These are phyloP conservation scores for Solanum sitiens DNA, from an alignment of 257 asterid genomes.

Conservation along the genomic window DNA sequence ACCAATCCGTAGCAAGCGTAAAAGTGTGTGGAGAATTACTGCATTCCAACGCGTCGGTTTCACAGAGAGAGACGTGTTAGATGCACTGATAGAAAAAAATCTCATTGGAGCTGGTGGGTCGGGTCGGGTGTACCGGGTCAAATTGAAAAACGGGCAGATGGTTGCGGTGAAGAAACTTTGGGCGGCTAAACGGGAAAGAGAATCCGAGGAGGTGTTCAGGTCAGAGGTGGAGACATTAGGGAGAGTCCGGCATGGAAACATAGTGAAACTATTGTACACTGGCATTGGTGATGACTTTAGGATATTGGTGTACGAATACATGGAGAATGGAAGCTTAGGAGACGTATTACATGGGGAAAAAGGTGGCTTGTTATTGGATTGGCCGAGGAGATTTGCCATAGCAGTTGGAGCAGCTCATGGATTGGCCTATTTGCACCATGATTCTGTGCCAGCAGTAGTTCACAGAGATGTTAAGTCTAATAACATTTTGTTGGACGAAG, in stretches of 20 bases:
- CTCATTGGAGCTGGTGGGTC: slow-evolving; percentile 76
- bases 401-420: slow-evolving; percentile 81
- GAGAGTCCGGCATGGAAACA: slow-evolving; percentile 54
- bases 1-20: slow-evolving; percentile 10
- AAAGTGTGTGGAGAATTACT: slow-evolving; percentile 49
- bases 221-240: slow-evolving; percentile 56
- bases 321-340: slow-evolving; percentile 72
- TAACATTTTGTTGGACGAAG: slow-evolving; percentile 31
- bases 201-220: slow-evolving; percentile 33
- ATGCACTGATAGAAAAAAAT: slow-evolving; percentile 42
- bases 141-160: slow-evolving; percentile 41
- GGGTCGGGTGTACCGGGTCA: slow-evolving; percentile 60
- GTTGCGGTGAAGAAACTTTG: slow-evolving; percentile 85
- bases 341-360: slow-evolving; percentile 62
- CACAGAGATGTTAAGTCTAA: slow-evolving; percentile 35
- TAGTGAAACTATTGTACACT: slow-evolving; percentile 64
- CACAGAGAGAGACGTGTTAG: slow-evolving; percentile 44
- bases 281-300: slow-evolving; percentile 45
- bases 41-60: slow-evolving; percentile 45
- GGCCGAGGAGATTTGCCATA: slow-evolving; percentile 57
- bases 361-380: slow-evolving; percentile 48
- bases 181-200: slow-evolving; percentile 37
- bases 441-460: slow-evolving; percentile 26
- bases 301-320: slow-evolving; percentile 60
- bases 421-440: slow-evolving; percentile 81